Percentiles rank a stretch among this genome's conserved stretches.
These are phyloP conservation scores for Agarophyton chilense DNA, from an alignment of 23 red algal species.

Conservation along the genomic window DNA sequence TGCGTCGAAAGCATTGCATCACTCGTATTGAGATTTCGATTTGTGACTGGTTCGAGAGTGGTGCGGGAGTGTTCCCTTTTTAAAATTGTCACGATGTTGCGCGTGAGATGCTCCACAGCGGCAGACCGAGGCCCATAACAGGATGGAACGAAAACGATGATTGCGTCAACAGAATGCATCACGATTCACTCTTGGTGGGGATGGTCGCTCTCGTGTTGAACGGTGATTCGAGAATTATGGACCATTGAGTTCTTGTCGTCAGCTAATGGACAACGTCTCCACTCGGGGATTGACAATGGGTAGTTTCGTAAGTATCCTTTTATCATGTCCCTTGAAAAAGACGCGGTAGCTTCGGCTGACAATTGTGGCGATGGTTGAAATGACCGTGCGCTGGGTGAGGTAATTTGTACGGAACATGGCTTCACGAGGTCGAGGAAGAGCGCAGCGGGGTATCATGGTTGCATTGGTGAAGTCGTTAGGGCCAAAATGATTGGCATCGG, in stretches of 20 bases:
- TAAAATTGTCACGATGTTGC: too few species aligned
- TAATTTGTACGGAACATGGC: constrained; percentile 5
- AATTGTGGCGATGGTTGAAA: not conserved
- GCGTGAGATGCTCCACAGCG: too few species aligned
- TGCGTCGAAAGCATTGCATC: too few species aligned
- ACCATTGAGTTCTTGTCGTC: not conserved
- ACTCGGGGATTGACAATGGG: not conserved
- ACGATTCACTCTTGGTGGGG: too few species aligned
- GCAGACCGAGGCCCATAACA: too few species aligned
- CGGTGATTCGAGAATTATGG: too few species aligned
- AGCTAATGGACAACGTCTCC: constrained; percentile 1
- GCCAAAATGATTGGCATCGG: constrained; percentile 1
- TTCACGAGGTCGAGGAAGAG: not conserved
- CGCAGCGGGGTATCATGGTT: not conserved
- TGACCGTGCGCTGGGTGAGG: not conserved
- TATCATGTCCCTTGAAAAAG: not conserved
- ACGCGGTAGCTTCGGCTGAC: not conserved
- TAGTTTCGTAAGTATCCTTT: not conserved
- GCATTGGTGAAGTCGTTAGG: constrained; percentile 15
- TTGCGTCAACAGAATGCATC: too few species aligned
- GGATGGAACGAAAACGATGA: too few species aligned
- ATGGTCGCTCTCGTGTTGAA: too few species aligned
- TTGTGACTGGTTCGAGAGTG: too few species aligned
- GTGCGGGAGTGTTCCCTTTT: too few species aligned
- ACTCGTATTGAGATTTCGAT: too few species aligned